Evolutionary conservation across 2,329 filamentous ascomycete genomes (phyloP), one percentile per base, ranked within the genome.

Genomic region (Chaetomium sp.): DNA sequence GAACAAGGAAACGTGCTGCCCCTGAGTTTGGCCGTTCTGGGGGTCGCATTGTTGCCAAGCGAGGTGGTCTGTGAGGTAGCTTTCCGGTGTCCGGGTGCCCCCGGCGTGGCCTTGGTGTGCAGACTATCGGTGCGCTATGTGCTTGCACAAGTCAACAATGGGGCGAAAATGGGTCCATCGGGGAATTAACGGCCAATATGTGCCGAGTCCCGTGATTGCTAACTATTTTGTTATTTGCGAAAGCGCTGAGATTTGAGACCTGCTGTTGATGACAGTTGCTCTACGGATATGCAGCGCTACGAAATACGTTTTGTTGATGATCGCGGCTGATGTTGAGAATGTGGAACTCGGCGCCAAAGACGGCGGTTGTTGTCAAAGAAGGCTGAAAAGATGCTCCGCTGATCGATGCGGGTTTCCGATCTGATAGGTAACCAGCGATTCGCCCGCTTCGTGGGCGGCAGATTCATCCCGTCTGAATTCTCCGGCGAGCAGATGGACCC

Each of bases 1-100:
- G 21, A 56, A 67, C 54, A 27, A 13, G 60, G 63, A 53, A 63
- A 59, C 35, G 35, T 55, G 57, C 29, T 58, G 29, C 59, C 63
- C 64, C 63, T 64, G 62, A 58, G n/a, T 27, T 61, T 63, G 62
- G 33, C 56, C 31, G 29, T 55, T 66, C 57, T 61, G 62, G 67
- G 62, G 27, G 25, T 49, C 62, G 63, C 29, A 53, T 57, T 33
- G 49, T 38, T 59, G 54, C 63, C 59, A 63, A 61, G 57, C 64
- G 57, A 64, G 33, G 57, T 31, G 54, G 62, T 57, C 47, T 59
- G 57, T 64, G 65, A 47, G 33, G 60, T 58, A 13, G 49, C 35
- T 51, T 50, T 45, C 25, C 12, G 35, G 47, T 21, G 33, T 27
- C 29, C 53, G 60, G 60, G 29, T 60, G n/a, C 42, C 50, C 31